Base-by-base conservation (phyloP, 1,139 yeast species). In the Meyerozyma guilliermondii region DNA sequence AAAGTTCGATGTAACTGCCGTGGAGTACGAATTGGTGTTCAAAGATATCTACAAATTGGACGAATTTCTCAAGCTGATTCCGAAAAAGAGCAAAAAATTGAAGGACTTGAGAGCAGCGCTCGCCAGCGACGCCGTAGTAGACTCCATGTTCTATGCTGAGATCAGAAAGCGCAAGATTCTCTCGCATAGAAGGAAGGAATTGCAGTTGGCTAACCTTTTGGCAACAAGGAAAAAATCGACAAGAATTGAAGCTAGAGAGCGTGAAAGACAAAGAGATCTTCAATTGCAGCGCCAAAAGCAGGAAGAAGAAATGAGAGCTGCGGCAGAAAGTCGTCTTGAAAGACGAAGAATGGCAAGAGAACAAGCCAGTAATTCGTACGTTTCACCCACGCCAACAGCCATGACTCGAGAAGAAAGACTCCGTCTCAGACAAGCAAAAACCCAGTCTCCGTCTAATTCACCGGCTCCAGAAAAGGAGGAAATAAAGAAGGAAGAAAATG, bases 171-270 rank as follows among this genome's bases (percentile, higher is more conserved):
- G 81, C 47, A 69, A 63, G 50, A 61, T 62, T 42, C 58, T 76
- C 33, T 55, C 66, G 30, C 68, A 67, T 47, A 65, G 76, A 51
- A 62, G 65, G 48, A 74, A 69, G 50, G 82, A 76, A 47, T 65
- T 67, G 39, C 79, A 74, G 51, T 58, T 76, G 59, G 65, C 68
- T 26, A 71, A 68, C 37, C 58, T 77, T 41, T 63, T 77, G 48
- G 74, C 76, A 10, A 71, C 79, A 11, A 59, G 80, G 47, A 75
- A 74, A 51, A 63, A 76, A 46, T 72, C 78, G 4, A 68, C 76
- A 7, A 61, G 80, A 41, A 58, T 66, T 33, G 76, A 72, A 52
- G 75, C 78, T n/a, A 74, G 68, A 51, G 80, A 74, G 48, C 58
- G 56, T 54, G 66, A 70, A 41, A 62, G 59, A 40, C 65, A 60